Base-by-base conservation (phyloP, 2,329 filamentous ascomycete species). In the Fusarium metavorans region DNA sequence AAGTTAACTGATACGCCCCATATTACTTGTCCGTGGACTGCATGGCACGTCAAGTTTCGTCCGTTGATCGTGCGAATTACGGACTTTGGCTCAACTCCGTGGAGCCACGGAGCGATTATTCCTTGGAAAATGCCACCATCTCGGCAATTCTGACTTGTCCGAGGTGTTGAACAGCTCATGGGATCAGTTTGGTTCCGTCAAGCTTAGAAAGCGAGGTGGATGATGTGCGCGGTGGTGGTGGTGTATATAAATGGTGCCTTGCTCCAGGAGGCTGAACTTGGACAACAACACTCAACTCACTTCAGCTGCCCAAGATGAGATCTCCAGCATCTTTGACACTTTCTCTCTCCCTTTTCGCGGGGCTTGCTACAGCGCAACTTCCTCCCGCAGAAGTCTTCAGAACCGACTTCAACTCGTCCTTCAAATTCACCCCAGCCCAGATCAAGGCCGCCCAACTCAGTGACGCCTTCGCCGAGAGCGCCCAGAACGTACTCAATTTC, bases 351-450 rank as follows among this genome's bases (percentile, higher is more conserved):
- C 32, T 62, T 16, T 4, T 45, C 5, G 20, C 13, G 6, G 20
- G 39, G 2, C 14, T 62, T 6, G 10, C 39, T 39, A 25, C 10
- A 1, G 59, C 59, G 0, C 59, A 62, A 4, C 20, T 50, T 3
- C 59, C 41, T 14, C 41, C 41, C 1, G 43, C 59, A 16, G 23
- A 48, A 25, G 30, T 62, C 16, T 62, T 62, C 5, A 62, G 59
- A 13, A 62, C 59, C 27, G 43, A 62, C 43, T 62, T 62, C 16
- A 62, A 62, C 59, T 62, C 59, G 16, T 62, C 59, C 13, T 62
- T 62, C 32, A 50, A 37, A 18, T 37, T 62, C 6, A 62, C 43
- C 20, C 32, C 59, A 10, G 25, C 59, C 23, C 59, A 62, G 5
- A 62, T 62, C 23, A 32, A 62, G 27, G 59, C 59, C 3, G 59